These are phyloP conservation scores for Usnea hakonensis DNA, from an alignment of 495 filamentous ascomycete species.

Conservation along the genomic window DNA sequence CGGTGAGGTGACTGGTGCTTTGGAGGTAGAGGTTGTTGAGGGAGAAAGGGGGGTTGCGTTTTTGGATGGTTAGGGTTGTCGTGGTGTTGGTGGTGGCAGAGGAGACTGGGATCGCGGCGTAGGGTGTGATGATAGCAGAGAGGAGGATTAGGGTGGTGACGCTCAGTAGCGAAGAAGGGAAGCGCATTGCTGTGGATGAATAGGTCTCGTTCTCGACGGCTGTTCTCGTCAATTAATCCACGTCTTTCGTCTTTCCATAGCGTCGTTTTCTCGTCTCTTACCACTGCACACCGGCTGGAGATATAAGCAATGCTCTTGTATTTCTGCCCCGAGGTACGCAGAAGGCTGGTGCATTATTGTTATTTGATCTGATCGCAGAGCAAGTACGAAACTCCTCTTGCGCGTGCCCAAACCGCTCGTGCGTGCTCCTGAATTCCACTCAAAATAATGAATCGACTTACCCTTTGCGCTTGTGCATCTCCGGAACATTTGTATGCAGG, in stretches of 20 bases:
- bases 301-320: background rate
- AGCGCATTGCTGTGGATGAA: background rate
- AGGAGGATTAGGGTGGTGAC: background rate
- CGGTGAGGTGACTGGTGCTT: background rate
- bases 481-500: background rate
- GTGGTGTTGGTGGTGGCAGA: background rate
- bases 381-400: background rate
- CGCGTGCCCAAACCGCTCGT: background rate
- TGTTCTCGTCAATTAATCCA: background rate
- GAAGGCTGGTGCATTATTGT: background rate
- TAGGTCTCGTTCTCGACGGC: background rate
- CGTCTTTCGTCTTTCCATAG: background rate
- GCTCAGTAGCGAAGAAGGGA: background rate
- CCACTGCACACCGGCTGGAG: background rate
- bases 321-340: background rate
- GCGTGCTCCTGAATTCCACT: background rate
- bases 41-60: background rate
- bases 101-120: background rate
- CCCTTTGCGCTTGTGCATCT: background rate
- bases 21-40: background rate
- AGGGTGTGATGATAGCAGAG: background rate
- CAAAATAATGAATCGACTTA: background rate
- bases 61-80: background rate
- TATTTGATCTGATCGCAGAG: background rate
- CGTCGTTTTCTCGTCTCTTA: background rate